phyloP scores from a whole-genome alignment of 2,329 filamentous ascomycete species.

The Scedosporium minutisporum region DNA sequence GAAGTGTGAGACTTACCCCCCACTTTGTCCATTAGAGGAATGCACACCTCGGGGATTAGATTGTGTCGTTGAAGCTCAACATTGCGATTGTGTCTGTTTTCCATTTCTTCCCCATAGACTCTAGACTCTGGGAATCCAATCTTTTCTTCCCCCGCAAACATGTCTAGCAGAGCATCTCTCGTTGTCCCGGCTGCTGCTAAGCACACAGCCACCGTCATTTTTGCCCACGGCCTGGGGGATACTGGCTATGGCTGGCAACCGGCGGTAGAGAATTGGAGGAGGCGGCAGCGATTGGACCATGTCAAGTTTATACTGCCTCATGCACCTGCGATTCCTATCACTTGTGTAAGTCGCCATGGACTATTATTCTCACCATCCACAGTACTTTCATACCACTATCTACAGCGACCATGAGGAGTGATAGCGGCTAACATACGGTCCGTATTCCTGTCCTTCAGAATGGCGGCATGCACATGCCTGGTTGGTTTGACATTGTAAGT shows the following conservation, averaged over 20 bases:
- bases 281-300: slow-evolving; percentile 70
- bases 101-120: too few relatives aligned
- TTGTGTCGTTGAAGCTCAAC: too few relatives aligned
- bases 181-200: slow-evolving; percentile 69
- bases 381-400: background rate
- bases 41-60: too few relatives aligned
- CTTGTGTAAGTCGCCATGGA: slow-evolving; percentile 44
- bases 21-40: too few relatives aligned
- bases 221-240: slow-evolving; percentile 87
- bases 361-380: background rate
- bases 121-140: background rate
- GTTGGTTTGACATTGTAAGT: slow-evolving; percentile 72
- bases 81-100: too few relatives aligned
- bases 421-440: background rate
- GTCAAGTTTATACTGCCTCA: slow-evolving; percentile 93
- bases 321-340: slow-evolving; percentile 78
- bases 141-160: background rate
- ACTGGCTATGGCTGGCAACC: slow-evolving; percentile 69
- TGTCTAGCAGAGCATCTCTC: slow-evolving; percentile 24
- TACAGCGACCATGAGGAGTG: background rate
- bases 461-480: slow-evolving; percentile 70
- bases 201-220: slow-evolving; percentile 92
- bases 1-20: too few relatives aligned
- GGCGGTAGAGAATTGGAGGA: slow-evolving; percentile 79
- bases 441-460: slow-evolving; percentile 39